Evolutionary conservation across 495 filamentous ascomycete genomes (phyloP).

Genomic region (Neurospora sp.): DNA sequence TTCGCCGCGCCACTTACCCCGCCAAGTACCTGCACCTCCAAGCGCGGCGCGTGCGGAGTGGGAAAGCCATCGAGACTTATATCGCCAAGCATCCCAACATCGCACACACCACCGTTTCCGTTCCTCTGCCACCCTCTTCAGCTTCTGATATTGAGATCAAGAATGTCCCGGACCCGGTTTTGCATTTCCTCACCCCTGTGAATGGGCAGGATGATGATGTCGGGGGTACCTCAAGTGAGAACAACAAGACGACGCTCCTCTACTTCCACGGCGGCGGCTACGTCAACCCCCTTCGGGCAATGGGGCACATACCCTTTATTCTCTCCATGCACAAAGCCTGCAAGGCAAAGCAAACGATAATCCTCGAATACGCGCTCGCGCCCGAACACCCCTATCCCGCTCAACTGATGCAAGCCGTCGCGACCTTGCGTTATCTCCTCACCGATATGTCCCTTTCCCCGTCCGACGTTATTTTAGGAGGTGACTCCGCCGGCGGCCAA

Average conservation of each 20-base stretch:
- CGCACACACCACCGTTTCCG: neutral
- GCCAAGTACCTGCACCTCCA: conserved; percentile 1
- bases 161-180: neutral
- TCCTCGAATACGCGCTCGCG: conserved; percentile 12
- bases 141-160: neutral
- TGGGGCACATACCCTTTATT: conserved; percentile 12
- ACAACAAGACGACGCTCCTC: neutral
- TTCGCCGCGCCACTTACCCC: conserved; percentile 6
- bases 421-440: neutral
- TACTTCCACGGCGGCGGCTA: conserved; percentile 18
- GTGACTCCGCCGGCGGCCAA: conserved; percentile 10
- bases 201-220: neutral
- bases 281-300: conserved; percentile 9
- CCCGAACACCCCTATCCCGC: conserved; percentile 12
- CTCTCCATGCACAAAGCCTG: neutral
- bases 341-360: neutral
- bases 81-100: neutral
- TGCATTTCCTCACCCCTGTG: conserved; percentile 4
- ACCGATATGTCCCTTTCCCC: neutral
- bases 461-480: conserved; percentile 5
- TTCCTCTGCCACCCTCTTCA: neutral
- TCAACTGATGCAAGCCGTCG: conserved; percentile 6
- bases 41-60: neutral
- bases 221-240: neutral
- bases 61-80: neutral